Base-by-base conservation (phyloP, 2,329 filamentous ascomycete species). In the Fusarium brevicatenulatum region DNA sequence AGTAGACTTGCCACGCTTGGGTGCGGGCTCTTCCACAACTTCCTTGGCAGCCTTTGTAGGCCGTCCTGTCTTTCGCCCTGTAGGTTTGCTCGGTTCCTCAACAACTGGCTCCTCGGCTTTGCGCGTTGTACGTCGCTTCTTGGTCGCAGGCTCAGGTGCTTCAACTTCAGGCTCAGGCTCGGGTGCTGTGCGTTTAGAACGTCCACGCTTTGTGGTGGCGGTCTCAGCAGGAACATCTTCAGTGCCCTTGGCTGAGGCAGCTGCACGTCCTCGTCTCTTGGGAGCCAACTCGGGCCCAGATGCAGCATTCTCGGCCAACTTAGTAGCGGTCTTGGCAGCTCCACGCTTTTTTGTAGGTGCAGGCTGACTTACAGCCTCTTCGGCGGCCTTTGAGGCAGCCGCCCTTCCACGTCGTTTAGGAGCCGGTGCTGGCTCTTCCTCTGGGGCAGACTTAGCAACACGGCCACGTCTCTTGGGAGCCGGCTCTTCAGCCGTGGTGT, bases 141-240 rank as follows among this genome's bases (percentile, higher is more conserved):
- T 77, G 18, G 70, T 30, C 9, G 70, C 59, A 23, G 74, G 67
- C n/a, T 75, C 70, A 11, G 72, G 50, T 15, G 43, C 49, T 39
- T 66, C 68, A 23, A 34, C 42, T 16, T 66, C 54, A n/a, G 40
- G 42, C 60, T 68, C 71, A 5, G 64, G 42, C 8, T 70, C 67
- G 0, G 70, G 55, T 7, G 66, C 66, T 39, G 72, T 46, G 19
- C 61, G 65, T 28, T 73, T 72, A 32, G 75, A 25, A n/a, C 75
- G 71, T 2, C 73, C 75, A 16, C 72, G 63, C 32, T 76, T 76
- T 44, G 70, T 70, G 36, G 71, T 75, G 15, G 61, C 28, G 12
- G 60, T 53, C 21, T 74, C 50, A 4, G 60, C 39, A 5, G 52
- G 42, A 8, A 28, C 43, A 23, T 56, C 53, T 13, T 70, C 68